Evolutionary conservation across 352 stramenopile genomes (phyloP), one percentile per base, ranked within the genome.

Genomic region (Phytophthora sp.): DNA sequence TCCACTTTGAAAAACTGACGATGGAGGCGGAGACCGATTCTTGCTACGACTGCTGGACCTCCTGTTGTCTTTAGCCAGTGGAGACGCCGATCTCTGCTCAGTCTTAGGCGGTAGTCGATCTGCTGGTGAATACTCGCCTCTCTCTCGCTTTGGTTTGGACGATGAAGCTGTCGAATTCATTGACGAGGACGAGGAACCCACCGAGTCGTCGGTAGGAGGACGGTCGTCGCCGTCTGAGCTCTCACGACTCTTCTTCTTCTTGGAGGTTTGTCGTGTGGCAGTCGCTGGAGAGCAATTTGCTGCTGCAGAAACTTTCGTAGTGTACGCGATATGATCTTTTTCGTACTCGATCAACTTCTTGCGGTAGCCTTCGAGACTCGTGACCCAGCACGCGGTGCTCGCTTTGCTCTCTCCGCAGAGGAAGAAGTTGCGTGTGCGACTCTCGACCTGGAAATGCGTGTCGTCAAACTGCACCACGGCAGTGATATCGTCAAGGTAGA

Each of bases 401-500:
- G 87, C 85, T 58, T 94, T 95, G 77, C 87, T 95, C 33, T 95
- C 87, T 38, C 83, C 85, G 26, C 86, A 91, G 12, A 94, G 72
- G 36, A 95, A 95, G 49, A 95, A 95, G 47, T 94, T 95, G 46
- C 85, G 85, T 26, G 79, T 92, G 13, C 82, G 79, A 60, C 84
- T 91, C 51, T 95, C 87, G 38, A 95, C 84, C 45, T 95, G 87
- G 47, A 95, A 95, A 36, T 92, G 85, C 31, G 84, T 92, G 41
- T 95, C 85, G 38, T 95, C 87, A 57, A 94, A 95, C 73, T 91
- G 83, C 33, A 93, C 65, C 45, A 95, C 77, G 0, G 85, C 87
- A n/a, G 85, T 95, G 66, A 95, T 95, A 56, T 95, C 85, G 61
- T 95, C 88, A 31, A 95, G 71, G 45, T 84, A 93, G 51, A 95